Base-by-base conservation (phyloP, 1,139 yeast genomes). In the Suzukiozyma palmioleophila region DNA sequence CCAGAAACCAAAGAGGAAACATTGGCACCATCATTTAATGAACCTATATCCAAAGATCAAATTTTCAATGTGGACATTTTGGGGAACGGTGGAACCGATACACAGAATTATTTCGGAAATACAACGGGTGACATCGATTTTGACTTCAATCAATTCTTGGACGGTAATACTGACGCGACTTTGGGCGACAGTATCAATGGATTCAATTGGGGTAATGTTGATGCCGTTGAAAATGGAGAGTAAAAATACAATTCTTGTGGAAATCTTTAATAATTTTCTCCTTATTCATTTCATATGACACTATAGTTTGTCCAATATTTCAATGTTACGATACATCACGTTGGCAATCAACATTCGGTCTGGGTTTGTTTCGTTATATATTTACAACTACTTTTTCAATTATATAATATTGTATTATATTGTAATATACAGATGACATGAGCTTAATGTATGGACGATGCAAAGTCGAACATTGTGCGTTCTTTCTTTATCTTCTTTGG, bases 151-250 rank as follows among this genome's bases (percentile, higher is more conserved):
- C 69, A 68, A 49, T 67, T 76, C 43, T 64, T 76, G 52, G 74
- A 73, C 39, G 68, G 71, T 2, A 64, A 60, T 40, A 55, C 50
- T 26, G 66, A 62, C 36, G 53, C 50, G 22, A 60, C 51, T 18
- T 62, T 59, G 52, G 64, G 54, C 43, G 75, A 69, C 46, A 59
- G 65, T 13, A 65, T 69, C 26, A 66, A 62, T 32, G 74, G 69
- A 11, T 74, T 75, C 51, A 70, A 64, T 48, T 77, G 82, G 82
- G 75, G 73, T n/a, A 75, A 71, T 40, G 77, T 69, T 16, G 77
- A 70, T 49, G 69, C 75, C 3, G 67, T 70, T 37, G 77, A 71
- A 47, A 64, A 66, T 35, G 66, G 53, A n/a, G 64, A 54, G 12
- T 53, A 36, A 40, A 18, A 12, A 24, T 13, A 15, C n/a, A 21